Evolutionary conservation across 768 basidiomycete species (phyloP), one percentile per base, ranked within the genome.

Genomic region (Tephrocybe sp.): DNA sequence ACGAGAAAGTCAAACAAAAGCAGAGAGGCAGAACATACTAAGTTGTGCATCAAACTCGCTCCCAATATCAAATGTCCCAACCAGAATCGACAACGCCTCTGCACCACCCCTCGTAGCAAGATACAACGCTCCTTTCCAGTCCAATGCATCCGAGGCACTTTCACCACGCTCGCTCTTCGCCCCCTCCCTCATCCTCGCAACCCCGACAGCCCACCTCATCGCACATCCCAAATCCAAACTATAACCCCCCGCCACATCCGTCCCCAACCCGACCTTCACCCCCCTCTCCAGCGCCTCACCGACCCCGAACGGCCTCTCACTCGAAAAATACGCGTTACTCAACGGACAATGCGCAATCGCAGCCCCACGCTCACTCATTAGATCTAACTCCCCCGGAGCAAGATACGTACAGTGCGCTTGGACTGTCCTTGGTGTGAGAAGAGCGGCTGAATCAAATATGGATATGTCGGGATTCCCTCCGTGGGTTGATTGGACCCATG

Each of bases 341-440:
- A 96, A 73, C 0, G 93, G 93, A 65, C 93, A 96, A 59, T 92
- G 90, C 0, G 92, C 89, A 17, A 95, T 73, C 1, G 88, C 74
- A 1, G 84, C 80, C 13, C 82, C 80, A 22, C 63, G 65, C 3
- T 56, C 54, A 1, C 72, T 69, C 11, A 94, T 69, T 14, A 72
- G 75, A 0, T 69, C 62, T 10, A 92, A 72, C 31, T 82, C 74
- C 0, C 74, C 65, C 0, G 65, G 47, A n/a, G 69, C 62, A 30
- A 93, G 75, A 67, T 87, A 92, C 1, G 93, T 96, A 69, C 92
- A 95, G 64, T 95, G 93, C 0, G 92, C 92, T 72, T 92, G 89
- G 11, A 94, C 66, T 0, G 90, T 87, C 12, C 77, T 77, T 1
- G 73, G 60, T 1, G 82, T 85, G 42, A 92, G 68, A 4, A 93